Evolutionary conservation across 2,329 filamentous ascomycete species (phyloP), one percentile per base, ranked within the genome.

Genomic region (Pseudocercospora fijiensis): DNA sequence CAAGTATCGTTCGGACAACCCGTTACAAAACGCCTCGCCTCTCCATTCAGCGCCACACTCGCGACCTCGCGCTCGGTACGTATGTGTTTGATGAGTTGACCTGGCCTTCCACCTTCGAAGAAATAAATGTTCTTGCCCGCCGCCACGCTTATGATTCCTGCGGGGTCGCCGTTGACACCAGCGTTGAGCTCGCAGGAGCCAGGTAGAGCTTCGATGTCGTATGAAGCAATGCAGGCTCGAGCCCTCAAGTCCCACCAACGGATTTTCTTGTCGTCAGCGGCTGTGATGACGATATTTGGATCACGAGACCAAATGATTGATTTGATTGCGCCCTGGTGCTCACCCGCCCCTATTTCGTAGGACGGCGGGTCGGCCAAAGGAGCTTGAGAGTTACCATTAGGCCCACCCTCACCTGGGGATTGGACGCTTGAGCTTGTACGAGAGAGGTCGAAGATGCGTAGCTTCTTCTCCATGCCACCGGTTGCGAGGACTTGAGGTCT

Each of bases 41-140:
- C 88, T 62, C 91, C 86, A 73, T 98, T 94, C 3, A 99, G 82
- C 0, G 91, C 91, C 6, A 96, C 95, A 72, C 92, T 96, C 2
- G 93, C 93, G 66, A 97, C 90, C 16, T 96, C 92, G 72, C 96
- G 92, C 3, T 87, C 83, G 52, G 96, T 88, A 64, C 88, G 86
- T 65, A 93, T 86, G 58, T 88, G 88, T 81, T 97, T 98, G 72
- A 98, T 82, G 58, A 89, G 75, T 49, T 81, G 80, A 3, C 84
- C 91, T 7, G 91, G 91, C 63, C 85, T 83, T 11, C 81, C 78
- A 16, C 91, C 92, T 60, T 92, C 88, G 84, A 95, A 97, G 74
- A 99, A 96, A 79, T 96, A 96, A 7, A 93, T 90, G 45, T 87
- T 90, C 77, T 96, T 96, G 59, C 95, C 95, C n/a, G 95, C 93